Evolutionary conservation across 2,329 filamentous ascomycete species (phyloP).

Genomic region (Apiospora phragmitis): DNA sequence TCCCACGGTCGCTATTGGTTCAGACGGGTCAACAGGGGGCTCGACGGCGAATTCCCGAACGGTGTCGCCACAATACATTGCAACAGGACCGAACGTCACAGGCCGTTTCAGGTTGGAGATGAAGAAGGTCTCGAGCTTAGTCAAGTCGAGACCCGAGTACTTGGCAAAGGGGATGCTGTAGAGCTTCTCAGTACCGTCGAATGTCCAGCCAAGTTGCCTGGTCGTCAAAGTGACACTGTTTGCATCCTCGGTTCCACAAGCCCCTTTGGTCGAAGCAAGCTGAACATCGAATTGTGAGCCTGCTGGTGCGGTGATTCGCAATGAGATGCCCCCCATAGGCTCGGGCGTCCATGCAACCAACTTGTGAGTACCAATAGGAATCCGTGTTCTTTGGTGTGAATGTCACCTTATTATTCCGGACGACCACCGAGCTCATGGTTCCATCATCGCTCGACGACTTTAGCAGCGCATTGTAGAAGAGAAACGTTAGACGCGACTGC

Average conservation of each 20-base stretch:
- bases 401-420: slow-evolving; percentile 49
- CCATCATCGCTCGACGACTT: slow-evolving; percentile 56
- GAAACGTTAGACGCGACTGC: slow-evolving; percentile 60
- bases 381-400: slow-evolving; percentile 47
- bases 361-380: slow-evolving; percentile 60
- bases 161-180: slow-evolving; percentile 58
- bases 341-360: slow-evolving; percentile 53
- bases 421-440: slow-evolving; percentile 56
- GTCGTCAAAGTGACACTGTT: slow-evolving; percentile 41
- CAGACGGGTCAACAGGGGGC: slow-evolving; percentile 39
- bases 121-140: slow-evolving; percentile 52
- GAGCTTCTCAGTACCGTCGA: slow-evolving; percentile 59
- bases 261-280: slow-evolving; percentile 43
- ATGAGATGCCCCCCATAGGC: slow-evolving; percentile 54
- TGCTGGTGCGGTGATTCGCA: slow-evolving; percentile 53
- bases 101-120: slow-evolving; percentile 47
- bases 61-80: slow-evolving; percentile 56
- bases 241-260: slow-evolving; percentile 40
- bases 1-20: slow-evolving; percentile 47
- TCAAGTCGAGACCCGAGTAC: slow-evolving; percentile 49
- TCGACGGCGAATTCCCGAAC: slow-evolving; percentile 49
- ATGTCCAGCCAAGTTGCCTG: slow-evolving; percentile 56
- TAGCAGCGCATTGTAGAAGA: slow-evolving; percentile 60
- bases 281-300: slow-evolving; percentile 54
- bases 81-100: slow-evolving; percentile 55